Conservation (phyloP, 2,329 filamentous ascomycete genomes). For the Paracorniculantispora psalliotae region DNA sequence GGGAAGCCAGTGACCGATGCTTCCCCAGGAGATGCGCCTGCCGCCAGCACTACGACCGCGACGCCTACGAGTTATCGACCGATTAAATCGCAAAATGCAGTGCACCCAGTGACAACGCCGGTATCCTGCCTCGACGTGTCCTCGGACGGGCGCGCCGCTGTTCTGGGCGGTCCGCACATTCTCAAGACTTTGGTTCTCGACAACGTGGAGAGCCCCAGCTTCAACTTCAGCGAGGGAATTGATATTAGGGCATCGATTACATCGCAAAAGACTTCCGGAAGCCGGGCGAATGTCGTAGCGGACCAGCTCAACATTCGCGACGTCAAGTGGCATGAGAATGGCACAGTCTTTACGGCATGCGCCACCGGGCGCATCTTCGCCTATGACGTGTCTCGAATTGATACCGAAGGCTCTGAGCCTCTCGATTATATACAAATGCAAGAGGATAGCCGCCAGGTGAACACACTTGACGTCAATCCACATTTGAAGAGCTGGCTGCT, state of each 20-base stretch:
- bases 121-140: conserved; percentile 55
- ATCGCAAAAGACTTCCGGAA: conserved; percentile 39
- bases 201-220: conserved; percentile 28
- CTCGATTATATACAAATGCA: conserved; percentile 53
- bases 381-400: conserved; percentile 53
- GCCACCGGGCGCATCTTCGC: conserved; percentile 60
- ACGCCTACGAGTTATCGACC: conserved; percentile 42
- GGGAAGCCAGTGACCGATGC: conserved; percentile 48
- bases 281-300: conserved; percentile 35
- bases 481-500: conserved; percentile 53
- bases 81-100: conserved; percentile 50
- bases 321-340: conserved; percentile 53
- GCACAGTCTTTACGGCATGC: conserved; percentile 57
- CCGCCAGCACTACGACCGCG: conserved; percentile 41
- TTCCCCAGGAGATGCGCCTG: conserved; percentile 38
- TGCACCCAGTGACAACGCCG: conserved; percentile 47
- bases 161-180: conserved; percentile 54
- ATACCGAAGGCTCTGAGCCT: conserved; percentile 37
- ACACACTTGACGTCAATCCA: conserved; percentile 59
- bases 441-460: conserved; percentile 60
- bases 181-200: conserved; percentile 57
- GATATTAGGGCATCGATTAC: conserved; percentile 55
- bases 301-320: conserved; percentile 62
- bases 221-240: conserved; percentile 45
- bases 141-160: conserved; percentile 49